These are phyloP conservation scores for Favolaschia claudopus DNA, from an alignment of 768 basidiomycete species.

Conservation along the genomic window DNA sequence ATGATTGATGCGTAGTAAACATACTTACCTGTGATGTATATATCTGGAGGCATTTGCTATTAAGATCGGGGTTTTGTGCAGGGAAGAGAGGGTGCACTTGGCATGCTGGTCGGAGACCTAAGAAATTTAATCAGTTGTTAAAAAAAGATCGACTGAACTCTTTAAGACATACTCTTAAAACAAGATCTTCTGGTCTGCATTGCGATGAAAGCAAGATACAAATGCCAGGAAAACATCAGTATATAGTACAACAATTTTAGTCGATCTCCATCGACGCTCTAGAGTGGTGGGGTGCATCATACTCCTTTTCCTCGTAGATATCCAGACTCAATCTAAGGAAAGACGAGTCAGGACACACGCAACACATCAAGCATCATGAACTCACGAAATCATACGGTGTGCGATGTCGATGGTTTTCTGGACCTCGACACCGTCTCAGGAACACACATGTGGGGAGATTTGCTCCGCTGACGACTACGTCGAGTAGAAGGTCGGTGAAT, in stretches of 20 bases:
- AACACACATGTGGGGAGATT: slow-evolving; percentile 79
- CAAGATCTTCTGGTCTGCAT: too few species aligned
- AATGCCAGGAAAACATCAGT: slow-evolving; percentile 31
- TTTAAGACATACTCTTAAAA: too few species aligned
- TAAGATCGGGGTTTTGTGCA: too few species aligned
- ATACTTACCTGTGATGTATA: too few species aligned
- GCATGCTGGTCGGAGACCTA: too few species aligned
- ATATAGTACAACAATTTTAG: slow-evolving; percentile 46
- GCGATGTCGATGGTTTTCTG: slow-evolving; percentile 99
- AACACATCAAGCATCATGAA: slow-evolving; percentile 16
- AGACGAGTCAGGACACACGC: background rate
- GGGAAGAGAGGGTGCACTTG: too few species aligned
- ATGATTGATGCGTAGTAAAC: too few species aligned
- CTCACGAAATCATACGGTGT: slow-evolving; percentile 93
- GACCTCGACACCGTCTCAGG: slow-evolving; percentile 97
- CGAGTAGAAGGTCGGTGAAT: slow-evolving; percentile 98
- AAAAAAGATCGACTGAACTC: too few species aligned
- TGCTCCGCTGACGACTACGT: slow-evolving; percentile 74
- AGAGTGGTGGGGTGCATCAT: slow-evolving; percentile 59
- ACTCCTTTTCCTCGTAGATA: slow-evolving; percentile 80
- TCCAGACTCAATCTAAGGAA: slow-evolving; percentile 77
- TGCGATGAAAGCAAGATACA: too few species aligned
- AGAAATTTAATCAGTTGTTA: too few species aligned
- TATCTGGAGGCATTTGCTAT: too few species aligned
- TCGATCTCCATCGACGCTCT: slow-evolving; percentile 99